Base-by-base conservation (phyloP, 75 land plant species). In the Isoetes taiwanensis region DNA sequence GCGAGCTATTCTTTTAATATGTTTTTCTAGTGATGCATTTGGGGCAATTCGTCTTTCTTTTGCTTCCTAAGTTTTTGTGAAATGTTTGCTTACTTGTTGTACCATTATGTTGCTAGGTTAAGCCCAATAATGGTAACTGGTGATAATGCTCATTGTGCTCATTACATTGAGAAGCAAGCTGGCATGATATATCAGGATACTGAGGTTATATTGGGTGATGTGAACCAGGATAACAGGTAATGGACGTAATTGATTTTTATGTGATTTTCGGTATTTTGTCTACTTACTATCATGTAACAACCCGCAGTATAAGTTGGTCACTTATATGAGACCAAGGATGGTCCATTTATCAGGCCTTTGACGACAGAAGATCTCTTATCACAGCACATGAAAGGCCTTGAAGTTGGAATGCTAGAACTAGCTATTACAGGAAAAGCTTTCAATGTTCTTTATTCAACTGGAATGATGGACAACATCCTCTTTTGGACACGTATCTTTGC, bases 341-440 rank as follows among this genome's bases (percentile, higher is more conserved):
- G 32, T 28, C 34, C 41, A n/a, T 24, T 35, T 41, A 20, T 27
- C 26, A 59, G 29, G 29, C 10, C 63, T 48, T 12, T 65, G 41
- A 48, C 34, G 14, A 65, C 69, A 4, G 69, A 65, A 14, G 69
- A 64, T 12, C 32, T 71, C 9, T 28, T 71, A 2, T 35, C 55
- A 28, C 41, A 58, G 56, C 69, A 71, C 32, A 59, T 25, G 8
- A 71, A 71, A 32, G 74, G 58, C 20, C 74, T 71, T 41, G 63
- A 58, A 58, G 57, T 46, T 16, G 74, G 69, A 12, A 31, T 59
- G n/a, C 55, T 48, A 48, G 74, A 71, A 20, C 69, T 71, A 35
- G 74, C 74, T 57, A 63, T 71, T 19, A 71, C 74, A 19, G 74
- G 74, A 48, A 65, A 59, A 71, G 74, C 69, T 11, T 71, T 71